Base-by-base conservation (phyloP, 2,329 filamentous ascomycete genomes). In the Amphichorda felina region DNA sequence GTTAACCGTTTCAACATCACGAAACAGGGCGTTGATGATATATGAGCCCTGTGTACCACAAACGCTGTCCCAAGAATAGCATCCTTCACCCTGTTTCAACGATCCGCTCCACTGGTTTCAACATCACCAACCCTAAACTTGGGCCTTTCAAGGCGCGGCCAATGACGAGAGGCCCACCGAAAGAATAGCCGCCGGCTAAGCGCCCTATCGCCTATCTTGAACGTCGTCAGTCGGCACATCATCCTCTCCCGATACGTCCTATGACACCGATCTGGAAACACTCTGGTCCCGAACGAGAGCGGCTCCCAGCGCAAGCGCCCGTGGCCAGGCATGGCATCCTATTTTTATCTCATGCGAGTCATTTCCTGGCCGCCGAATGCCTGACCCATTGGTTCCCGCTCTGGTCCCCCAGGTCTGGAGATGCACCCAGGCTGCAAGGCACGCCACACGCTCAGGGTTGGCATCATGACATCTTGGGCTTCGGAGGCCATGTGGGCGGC, bases 291-390 rank as follows among this genome's bases (percentile, higher is more conserved):
- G 15, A 29, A n/a, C n/a, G n/a, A n/a, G n/a, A n/a, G n/a, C 21
- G 21, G 10, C 6, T 10, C 21, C 10, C 21, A 6, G 21, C 10
- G 6, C 10, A 6, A 24, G 21, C 15, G 15, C 27, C n/a, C 5
- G 13, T n/a, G 5, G 27, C 27, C 27, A 13, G 10, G 6, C 21
- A 24, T 10, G n/a, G 7, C 8, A 17, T 14, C 17, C 31, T 33
- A 33, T 19, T 19, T 33, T 33, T 22, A 18, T 15, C 9, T 33
- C 17, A 33, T 33, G 31, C 31, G 21, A 22, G 31, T 33, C 31
- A 33, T 33, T 11, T 21, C 10, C 13, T 15, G 4, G 21, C 10
- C 29, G 29, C 11, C 10, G 6, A 10, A 24, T 24, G 21, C 6
- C 21, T 24, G 21, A 6, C 21, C 6, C 21, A 10, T 24, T 24